Evolutionary conservation across 257 asterid genomes (phyloP).

Genomic region (Nicotiana otophora): DNA sequence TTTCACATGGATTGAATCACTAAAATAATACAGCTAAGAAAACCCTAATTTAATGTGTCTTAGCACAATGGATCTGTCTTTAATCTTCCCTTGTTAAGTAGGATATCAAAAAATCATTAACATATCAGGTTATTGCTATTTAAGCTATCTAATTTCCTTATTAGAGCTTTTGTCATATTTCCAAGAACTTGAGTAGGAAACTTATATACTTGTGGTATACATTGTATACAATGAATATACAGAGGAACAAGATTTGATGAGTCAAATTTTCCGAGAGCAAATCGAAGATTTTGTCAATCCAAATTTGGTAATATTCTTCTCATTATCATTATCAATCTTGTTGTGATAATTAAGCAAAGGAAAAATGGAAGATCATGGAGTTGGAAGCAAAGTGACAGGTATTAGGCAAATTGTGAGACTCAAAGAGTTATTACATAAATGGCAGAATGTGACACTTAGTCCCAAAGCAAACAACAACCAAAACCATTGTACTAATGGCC

Average conservation of each 20-base stretch:
- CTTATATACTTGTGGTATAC: not conserved
- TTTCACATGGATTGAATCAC: not conserved
- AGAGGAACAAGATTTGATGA: constrained; percentile 50
- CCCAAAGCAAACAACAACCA: constrained; percentile 16
- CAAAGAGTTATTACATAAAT: constrained; percentile 53
- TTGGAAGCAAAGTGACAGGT: constrained; percentile 53
- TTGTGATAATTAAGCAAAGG: constrained; percentile 4
- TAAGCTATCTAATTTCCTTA: not conserved
- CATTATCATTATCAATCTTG: constrained; percentile 14
- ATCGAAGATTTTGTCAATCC: constrained; percentile 1
- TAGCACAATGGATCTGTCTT: constrained; percentile 1
- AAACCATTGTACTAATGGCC: not conserved
- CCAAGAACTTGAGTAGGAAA: not conserved
- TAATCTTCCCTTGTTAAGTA: not conserved
- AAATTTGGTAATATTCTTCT: not conserved
- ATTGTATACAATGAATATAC: constrained; percentile 10
- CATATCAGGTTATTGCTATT: not conserved
- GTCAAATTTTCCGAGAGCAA: constrained; percentile 12
- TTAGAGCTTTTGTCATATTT: not conserved
- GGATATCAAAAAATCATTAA: not conserved
- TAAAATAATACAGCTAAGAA: not conserved
- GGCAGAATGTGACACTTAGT: constrained; percentile 58
- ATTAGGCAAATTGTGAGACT: constrained; percentile 73
- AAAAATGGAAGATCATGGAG: constrained; percentile 47
- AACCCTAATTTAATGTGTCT: not conserved